Percentiles rank a stretch among this genome's conserved stretches.
Conservation (phyloP, 768 basidiomycete species). For the Cystobasidium tubakii region DNA sequence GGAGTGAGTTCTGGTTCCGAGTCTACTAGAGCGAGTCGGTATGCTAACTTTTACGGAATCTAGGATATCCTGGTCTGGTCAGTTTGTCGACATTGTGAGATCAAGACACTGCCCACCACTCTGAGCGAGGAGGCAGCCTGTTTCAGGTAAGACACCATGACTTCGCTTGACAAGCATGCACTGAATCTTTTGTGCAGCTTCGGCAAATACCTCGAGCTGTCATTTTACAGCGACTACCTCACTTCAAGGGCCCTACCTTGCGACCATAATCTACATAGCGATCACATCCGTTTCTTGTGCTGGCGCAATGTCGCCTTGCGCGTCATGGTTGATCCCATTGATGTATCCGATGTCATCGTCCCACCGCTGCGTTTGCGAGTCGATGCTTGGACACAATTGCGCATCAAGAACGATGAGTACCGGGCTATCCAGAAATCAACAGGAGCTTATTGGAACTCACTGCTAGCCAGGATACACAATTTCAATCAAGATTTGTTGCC, state of each 20-base stretch:
- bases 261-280: conserved; percentile 85
- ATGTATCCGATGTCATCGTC: conserved; percentile 77
- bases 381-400: conserved; percentile 76
- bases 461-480: conserved; percentile 48
- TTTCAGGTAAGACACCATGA: conserved; percentile 6
- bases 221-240: conserved; percentile 87
- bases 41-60: not conserved
- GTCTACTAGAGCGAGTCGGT: conserved; percentile 49
- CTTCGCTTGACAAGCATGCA: not conserved
- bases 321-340: conserved; percentile 76
- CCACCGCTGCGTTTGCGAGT: conserved; percentile 82
- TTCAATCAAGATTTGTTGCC: conserved; percentile 43
- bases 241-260: conserved; percentile 78
- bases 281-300: conserved; percentile 87
- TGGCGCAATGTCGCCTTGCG: conserved; percentile 54
- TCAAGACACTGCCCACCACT: conserved; percentile 71
- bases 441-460: conserved; percentile 53
- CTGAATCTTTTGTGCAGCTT: conserved; percentile 74
- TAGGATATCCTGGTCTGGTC: conserved; percentile 76
- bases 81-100: conserved; percentile 62
- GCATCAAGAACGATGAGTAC: conserved; percentile 88
- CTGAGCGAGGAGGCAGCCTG: conserved; percentile 18
- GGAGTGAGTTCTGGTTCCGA: conserved; percentile 50
- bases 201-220: conserved; percentile 89
- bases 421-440: conserved; percentile 68